Conservation (phyloP, 768 basidiomycete species). For the Dioszegia crocea region DNA sequence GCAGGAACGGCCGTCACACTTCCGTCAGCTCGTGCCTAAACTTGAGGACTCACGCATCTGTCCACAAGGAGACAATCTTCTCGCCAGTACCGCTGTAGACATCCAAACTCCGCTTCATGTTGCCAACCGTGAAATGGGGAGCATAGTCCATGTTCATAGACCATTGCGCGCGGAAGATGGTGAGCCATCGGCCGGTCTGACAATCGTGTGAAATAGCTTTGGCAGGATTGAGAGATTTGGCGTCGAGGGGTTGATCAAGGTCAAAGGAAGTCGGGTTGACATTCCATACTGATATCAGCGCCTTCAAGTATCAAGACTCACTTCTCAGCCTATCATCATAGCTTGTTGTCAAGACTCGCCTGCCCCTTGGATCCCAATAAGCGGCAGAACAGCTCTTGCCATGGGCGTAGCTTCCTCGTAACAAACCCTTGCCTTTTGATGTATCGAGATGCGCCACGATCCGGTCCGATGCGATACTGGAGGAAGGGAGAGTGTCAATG, state of each 20-base stretch:
- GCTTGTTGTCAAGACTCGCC: constrained; percentile 48
- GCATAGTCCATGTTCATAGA: constrained; percentile 43
- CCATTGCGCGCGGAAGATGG: constrained; percentile 53
- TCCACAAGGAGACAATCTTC: constrained; percentile 36
- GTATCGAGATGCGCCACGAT: constrained; percentile 19
- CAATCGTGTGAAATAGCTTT: constrained; percentile 49
- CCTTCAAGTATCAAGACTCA: constrained; percentile 22
- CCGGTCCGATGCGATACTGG: constrained; percentile 17
- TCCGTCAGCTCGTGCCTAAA: constrained; percentile 3
- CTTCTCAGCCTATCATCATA: constrained; percentile 52
- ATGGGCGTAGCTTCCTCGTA: constrained; percentile 39
- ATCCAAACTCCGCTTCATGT: constrained; percentile 51
- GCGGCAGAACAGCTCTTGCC: constrained; percentile 49
- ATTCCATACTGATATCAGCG: constrained; percentile 28
- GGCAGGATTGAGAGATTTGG: constrained; percentile 28
- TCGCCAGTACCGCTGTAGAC: constrained; percentile 47
- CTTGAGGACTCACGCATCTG: constrained; percentile 32
- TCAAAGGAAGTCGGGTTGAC: constrained; percentile 33
- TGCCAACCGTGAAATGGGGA: constrained; percentile 50
- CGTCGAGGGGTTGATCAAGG: constrained; percentile 18
- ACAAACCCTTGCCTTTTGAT: constrained; percentile 28
- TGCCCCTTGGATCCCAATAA: constrained; percentile 53
- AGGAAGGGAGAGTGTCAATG: constrained; percentile 20
- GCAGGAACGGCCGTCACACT: constrained; percentile 51
- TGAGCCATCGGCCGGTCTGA: constrained; percentile 52